phyloP scores from a whole-genome alignment of 345 rosid species.

The Brassica incana region DNA sequence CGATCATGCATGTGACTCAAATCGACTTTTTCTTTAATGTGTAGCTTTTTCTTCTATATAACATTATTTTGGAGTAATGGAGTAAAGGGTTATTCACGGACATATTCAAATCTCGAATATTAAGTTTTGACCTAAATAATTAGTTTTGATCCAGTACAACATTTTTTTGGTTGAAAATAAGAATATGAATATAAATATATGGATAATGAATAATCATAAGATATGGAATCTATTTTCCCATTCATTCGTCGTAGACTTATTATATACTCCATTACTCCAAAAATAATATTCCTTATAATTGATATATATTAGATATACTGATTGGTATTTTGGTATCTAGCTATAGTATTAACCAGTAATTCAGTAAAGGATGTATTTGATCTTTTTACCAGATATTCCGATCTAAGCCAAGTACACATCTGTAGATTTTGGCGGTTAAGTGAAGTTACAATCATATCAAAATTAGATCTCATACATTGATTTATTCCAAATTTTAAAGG shows the following conservation, averaged over 20 bases:
- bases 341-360: background rate
- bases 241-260: conserved; percentile 5
- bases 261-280: too few species aligned
- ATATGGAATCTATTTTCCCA: conserved; percentile 4
- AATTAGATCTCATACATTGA: conserved; percentile 5
- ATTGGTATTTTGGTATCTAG: too few species aligned
- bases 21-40: conserved; percentile 18
- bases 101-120: conserved; percentile 20
- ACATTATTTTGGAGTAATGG: conserved; percentile 20
- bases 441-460: conserved; percentile 6
- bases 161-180: background rate
- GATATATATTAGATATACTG: too few species aligned
- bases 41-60: background rate
- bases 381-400: conserved; percentile 14
- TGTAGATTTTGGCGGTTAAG: conserved; percentile 3
- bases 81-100: conserved; percentile 29
- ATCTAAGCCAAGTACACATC: conserved; percentile 1
- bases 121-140: background rate
- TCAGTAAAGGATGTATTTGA: background rate
- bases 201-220: background rate
- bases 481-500: conserved; percentile 17
- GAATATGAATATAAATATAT: background rate
- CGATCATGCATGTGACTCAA: conserved; percentile 22
- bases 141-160: background rate
- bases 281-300: background rate